Evolutionary conservation across 2,329 filamentous ascomycete genomes (phyloP), one percentile per base, ranked within the genome.

Genomic region (Alternaria longipes): DNA sequence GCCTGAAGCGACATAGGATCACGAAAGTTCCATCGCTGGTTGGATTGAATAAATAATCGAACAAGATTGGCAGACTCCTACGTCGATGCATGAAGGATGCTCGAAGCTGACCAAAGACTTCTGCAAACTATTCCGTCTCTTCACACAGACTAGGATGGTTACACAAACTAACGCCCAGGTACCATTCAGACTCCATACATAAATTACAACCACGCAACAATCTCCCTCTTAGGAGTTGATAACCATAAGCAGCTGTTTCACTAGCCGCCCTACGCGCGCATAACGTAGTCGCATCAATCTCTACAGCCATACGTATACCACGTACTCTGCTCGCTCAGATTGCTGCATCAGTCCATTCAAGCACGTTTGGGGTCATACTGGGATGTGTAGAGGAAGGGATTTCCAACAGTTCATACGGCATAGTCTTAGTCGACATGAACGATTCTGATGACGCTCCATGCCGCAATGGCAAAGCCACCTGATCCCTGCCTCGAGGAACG

Each of bases 381-480:
- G 8, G 46, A 20, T 16, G 30, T 36, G 9, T 24, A 8, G 16
- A 50, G 46, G n/a, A 50, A 50, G 46, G 30, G 20, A 36, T 50
- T 50, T 50, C 46, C 30, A 50, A 36, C 24, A 36, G 20, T 50
- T 50, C 18, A 16, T 50, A 50, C 46, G 32, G 46, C 46, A 50
- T 32, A 50, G 8, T 50, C 36, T 30, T 8, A 50, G 46, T 32
- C 7, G n/a, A 50, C 14, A 16, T n/a, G 22, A 50, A 50, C 46
- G 20, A 50, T 24, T 14, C 5, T 50, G 3, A 32, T 36, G 20
- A 8, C 46, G 18, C 30, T 49, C 46, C 14, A 49, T 49, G 28
- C 46, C 30, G 22, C 22, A 8, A 49, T 49, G 46, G 32, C 46
- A 36, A 49, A 49, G 6, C 28, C 30, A 14, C 32, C 20, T 49